These are phyloP conservation scores for Kwoniella sp. DNA, from an alignment of 768 basidiomycete genomes.

Conservation along the genomic window DNA sequence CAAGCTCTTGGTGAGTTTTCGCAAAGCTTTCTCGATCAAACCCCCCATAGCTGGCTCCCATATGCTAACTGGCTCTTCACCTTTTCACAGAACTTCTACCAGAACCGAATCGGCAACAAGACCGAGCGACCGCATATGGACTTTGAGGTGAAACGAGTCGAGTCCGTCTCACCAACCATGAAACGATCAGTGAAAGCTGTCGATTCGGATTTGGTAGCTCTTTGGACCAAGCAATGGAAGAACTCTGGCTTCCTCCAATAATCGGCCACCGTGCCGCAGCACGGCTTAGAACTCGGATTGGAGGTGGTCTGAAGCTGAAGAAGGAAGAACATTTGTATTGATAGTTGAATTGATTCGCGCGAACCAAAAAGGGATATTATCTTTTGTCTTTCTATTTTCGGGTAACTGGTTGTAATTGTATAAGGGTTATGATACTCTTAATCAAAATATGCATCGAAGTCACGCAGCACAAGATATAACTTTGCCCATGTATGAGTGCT, in stretches of 20 bases:
- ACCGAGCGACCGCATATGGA: constrained; percentile 55
- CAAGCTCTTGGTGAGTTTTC: constrained; percentile 56
- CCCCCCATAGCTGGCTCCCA: no score
- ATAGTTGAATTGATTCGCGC: not conserved
- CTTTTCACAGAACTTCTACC: constrained; percentile 55
- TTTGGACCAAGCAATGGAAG: constrained; percentile 60
- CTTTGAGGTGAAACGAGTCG: constrained; percentile 56
- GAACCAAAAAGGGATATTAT: not conserved
- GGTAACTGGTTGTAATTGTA: not conserved
- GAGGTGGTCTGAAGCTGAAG: no score
- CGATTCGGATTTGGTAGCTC: constrained; percentile 55
- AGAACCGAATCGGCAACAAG: constrained; percentile 48
- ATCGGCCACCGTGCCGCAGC: no score
- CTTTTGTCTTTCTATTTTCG: not conserved
- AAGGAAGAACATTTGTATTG: not conserved
- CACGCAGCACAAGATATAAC: no score
- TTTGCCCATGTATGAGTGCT: no score
- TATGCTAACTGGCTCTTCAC: not conserved
- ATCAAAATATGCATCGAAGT: not conserved
- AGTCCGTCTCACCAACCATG: constrained; percentile 55
- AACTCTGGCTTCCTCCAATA: constrained; percentile 57
- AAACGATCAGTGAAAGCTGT: constrained; percentile 48
- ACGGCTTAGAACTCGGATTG: no score
- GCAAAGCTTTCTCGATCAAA: not conserved
- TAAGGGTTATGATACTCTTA: not conserved